Evolutionary conservation across 768 basidiomycete species (phyloP), one percentile per base, ranked within the genome.

Genomic region (Lactifluus pinguis): DNA sequence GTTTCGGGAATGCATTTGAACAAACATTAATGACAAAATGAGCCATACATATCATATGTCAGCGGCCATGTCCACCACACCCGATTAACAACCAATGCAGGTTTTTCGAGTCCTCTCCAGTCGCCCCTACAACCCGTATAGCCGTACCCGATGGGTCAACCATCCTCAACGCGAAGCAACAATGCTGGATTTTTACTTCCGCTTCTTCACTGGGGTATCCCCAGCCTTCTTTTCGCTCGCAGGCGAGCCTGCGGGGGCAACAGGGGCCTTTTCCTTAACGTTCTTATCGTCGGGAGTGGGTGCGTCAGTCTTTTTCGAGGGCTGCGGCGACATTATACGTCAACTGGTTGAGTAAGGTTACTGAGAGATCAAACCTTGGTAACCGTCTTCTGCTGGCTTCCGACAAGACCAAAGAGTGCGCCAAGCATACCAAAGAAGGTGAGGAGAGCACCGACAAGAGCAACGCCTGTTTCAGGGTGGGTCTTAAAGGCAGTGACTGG

Each of bases 361-460:
- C 29, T 29, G 21, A n/a, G 2, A 53, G 8, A 51, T 69, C 76
- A 47, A 65, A 86, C 86, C 79, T 86, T 86, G 64, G 86, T 83
- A 63, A 85, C 79, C 34, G 90, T 84, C 70, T 87, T 84, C 71
- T 85, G 81, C 52, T 80, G 77, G 54, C 81, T 80, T 65, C 91
- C 88, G 71, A 93, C 80, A 68, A 94, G 76, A 57, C 92, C 85
- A 63, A 92, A 81, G 70, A 92, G 76, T 42, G 81, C 81, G 65
- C 86, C 89, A 65, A 98, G 72, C 84, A 97, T 85, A 51, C 88
- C 88, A 69, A 97, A 82, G 66, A 97, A 72, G 45, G 89, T 91
- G 68, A 95, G 79, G 50, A 89, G 64, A 52, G 83, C 84, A 64
- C 83, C 87, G 61, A 77, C 78, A 66, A 98, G 79, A 63, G 84